phyloP scores from a whole-genome alignment of 2,329 filamentous ascomycete genomes.

The Colletotrichum somersetense region DNA sequence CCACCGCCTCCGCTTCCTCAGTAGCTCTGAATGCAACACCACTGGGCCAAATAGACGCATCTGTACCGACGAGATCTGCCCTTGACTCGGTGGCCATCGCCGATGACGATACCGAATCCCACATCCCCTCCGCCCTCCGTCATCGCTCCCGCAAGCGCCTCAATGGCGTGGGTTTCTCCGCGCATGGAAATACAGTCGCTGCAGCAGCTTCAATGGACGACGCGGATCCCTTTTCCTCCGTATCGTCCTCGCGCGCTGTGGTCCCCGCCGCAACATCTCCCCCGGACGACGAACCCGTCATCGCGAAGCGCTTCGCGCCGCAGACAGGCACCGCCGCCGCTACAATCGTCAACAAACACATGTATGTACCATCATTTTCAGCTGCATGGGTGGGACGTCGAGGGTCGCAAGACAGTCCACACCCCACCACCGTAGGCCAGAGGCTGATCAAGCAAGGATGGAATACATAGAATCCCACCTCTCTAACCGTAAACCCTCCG shows the following conservation, averaged over 20 bases:
- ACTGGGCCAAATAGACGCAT: slow-evolving; percentile 1
- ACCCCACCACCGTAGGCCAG: slow-evolving; percentile 42
- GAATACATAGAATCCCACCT: slow-evolving; percentile 87
- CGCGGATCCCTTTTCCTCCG: slow-evolving; percentile 44
- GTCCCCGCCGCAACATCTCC: slow-evolving; percentile 51
- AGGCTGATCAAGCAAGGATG: slow-evolving; percentile 82
- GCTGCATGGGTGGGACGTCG: background rate
- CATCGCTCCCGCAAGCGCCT: slow-evolving; percentile 63
- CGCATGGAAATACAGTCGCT: slow-evolving; percentile 42
- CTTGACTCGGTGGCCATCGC: slow-evolving; percentile 33
- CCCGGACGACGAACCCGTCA: slow-evolving; percentile 45
- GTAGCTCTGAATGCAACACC: background rate
- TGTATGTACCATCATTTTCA: slow-evolving; percentile 69
- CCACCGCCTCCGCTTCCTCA: background rate
- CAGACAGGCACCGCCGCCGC: slow-evolving; percentile 75
- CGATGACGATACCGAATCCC: slow-evolving; percentile 29
- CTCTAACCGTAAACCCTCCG: slow-evolving; percentile 69
- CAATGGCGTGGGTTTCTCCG: slow-evolving; percentile 69
- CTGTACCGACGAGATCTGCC: slow-evolving; percentile 24
- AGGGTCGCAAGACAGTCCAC: background rate
- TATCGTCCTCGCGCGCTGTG: slow-evolving; percentile 27
- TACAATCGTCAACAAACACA: slow-evolving; percentile 78
- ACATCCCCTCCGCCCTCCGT: slow-evolving; percentile 48
- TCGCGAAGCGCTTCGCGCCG: slow-evolving; percentile 72
- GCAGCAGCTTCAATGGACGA: slow-evolving; percentile 45